Evolutionary conservation across 225 moss, liverwort and hornwort species (phyloP), one percentile per base, ranked within the genome.

Genomic region (Straminergon stramineum): DNA sequence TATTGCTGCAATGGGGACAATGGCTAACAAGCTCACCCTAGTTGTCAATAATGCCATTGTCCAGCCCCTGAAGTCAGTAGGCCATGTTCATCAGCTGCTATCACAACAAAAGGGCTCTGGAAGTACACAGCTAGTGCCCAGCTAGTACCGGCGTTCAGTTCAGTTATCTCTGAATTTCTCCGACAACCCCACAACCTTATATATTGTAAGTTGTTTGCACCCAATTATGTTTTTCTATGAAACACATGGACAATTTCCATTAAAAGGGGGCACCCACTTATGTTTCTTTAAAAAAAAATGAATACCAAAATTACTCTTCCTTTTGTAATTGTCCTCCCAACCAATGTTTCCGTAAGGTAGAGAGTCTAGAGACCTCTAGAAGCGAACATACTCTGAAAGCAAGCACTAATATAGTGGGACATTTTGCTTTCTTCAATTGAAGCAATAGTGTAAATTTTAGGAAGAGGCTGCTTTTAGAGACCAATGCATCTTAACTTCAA

Each of bases 341-440:
- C 6, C 8, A 17, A 32, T 8, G 1, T 22, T n/a, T 69, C 5
- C 0, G 2, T 20, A 11, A 21, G 1, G 7, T 69, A 22, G 3
- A 21, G 4, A 37, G 11, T 67, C 37, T 19, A 11, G 10, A n/a
- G n/a, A n/a, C n/a, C n/a, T n/a, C n/a, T n/a, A n/a, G n/a, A 22
- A 22, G n/a, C 1, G 7, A 23, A 23, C 13, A 1, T 39, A 4
- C 4, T 70, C 4, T 20, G 31, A 5, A 31, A 16, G 31, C 11
- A 3, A 63, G 15, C 7, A 15, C 7, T 15, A 63, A 24, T 0
- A 35, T 0, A 67, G 2, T 30, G 15, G 63, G 30, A 63, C 30
- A 63, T 61, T 61, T 27, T 61, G 6, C 26, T 61, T 61, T 61
- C 27, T 61, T 13, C 3, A 3, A 35, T 35, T 35, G 19, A 18